A percentile compares a stretch with the other conserved stretches of the same genome.
phyloP scores from a whole-genome alignment of 331 rosid genomes.

The Cucumis variabilis region DNA sequence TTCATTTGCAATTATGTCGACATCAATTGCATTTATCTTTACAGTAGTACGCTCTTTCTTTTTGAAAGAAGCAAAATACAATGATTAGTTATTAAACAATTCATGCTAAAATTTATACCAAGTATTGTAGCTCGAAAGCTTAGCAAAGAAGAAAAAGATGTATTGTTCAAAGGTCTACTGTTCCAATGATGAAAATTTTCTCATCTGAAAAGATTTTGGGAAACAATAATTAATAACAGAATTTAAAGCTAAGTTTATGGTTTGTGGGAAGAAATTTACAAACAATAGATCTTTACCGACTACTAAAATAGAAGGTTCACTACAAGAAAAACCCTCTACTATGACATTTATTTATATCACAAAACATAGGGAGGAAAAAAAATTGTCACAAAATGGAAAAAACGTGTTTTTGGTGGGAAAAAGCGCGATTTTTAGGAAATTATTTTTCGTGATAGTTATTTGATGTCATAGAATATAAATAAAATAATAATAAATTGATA shows the following conservation, averaged over 20 bases:
- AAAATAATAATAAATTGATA: no score
- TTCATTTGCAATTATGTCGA: constrained; percentile 90
- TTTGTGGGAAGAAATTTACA: not conserved
- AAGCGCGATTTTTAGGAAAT: no score
- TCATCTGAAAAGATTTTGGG: not conserved
- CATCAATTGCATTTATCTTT: constrained; percentile 81
- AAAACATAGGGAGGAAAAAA: no score
- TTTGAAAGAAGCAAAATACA: constrained; percentile 45
- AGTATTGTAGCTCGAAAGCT: not conserved
- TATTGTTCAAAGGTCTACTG: not conserved
- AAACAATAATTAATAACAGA: not conserved
- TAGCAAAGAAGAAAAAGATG: not conserved
- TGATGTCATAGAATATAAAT: no score
- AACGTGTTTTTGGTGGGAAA: no score
- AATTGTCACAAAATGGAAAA: no score
- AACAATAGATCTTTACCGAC: not conserved
- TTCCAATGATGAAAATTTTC: not conserved
- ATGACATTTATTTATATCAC: no score
- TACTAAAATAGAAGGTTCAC: constrained; percentile 14
- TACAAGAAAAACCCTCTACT: no score
- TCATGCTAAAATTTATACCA: not conserved
- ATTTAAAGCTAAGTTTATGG: not conserved
- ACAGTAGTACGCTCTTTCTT: constrained; percentile 94
- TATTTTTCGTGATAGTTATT: no score
- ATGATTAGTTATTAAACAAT: not conserved